phyloP scores from a whole-genome alignment of 371 early-diverging fungal genomes.

The Syncephalastrum monosporum region DNA sequence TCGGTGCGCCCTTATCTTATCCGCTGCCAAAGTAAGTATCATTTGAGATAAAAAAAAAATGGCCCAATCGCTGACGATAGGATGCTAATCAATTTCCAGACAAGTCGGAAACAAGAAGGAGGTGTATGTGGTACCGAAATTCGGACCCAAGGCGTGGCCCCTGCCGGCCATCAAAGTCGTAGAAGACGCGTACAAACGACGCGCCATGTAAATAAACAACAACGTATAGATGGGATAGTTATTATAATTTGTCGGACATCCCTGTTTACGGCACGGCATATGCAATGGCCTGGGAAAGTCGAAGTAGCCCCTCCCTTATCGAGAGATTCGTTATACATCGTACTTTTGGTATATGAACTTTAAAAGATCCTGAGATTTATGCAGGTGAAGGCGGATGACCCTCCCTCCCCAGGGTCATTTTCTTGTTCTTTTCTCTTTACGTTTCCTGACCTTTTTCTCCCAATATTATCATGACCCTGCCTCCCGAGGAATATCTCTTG shows the following conservation, averaged over 20 bases:
- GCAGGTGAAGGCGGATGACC: too few species aligned
- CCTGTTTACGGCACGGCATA: too few species aligned
- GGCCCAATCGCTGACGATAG: constrained; percentile 8
- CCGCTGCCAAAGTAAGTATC: constrained; percentile 61
- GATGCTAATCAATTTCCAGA: constrained; percentile 6
- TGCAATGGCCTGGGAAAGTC: too few species aligned
- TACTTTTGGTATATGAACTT: too few species aligned
- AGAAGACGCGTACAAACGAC: too few species aligned
- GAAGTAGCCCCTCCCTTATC: too few species aligned
- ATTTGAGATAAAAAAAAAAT: constrained; percentile 2
- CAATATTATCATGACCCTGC: constrained; percentile 22
- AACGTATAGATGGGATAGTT: too few species aligned
- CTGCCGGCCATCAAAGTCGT: constrained; percentile 66
- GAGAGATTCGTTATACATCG: too few species aligned
- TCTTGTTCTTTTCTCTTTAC: constrained; percentile 1
- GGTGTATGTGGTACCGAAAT: constrained; percentile 71
- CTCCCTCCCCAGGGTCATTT: neutral
- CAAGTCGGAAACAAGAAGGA: constrained; percentile 51
- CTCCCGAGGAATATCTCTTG: constrained; percentile 60
- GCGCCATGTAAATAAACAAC: too few species aligned
- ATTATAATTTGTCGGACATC: too few species aligned
- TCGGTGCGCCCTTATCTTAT: constrained; percentile 64
- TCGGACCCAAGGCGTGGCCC: constrained; percentile 78
- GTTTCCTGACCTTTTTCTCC: neutral
- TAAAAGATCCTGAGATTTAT: too few species aligned